phyloP scores from a whole-genome alignment of 352 stramenopile species.

The Globisporangium barbulae region DNA sequence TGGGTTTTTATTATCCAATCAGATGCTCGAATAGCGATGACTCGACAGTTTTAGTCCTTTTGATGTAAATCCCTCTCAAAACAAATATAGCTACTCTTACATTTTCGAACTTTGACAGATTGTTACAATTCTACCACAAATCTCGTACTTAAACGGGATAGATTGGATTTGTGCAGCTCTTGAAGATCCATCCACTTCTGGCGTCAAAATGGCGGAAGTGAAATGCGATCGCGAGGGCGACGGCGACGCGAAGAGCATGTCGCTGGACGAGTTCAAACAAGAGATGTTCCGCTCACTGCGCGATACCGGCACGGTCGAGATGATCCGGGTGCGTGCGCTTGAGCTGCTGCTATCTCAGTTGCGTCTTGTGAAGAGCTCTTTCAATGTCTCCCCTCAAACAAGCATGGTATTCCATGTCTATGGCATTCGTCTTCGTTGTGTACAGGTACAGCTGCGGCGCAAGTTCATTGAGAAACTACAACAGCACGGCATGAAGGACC shows the following conservation, averaged over 20 bases:
- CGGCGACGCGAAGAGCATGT: conserved; percentile 27
- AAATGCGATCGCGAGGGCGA: background rate
- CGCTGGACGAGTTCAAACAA: conserved; percentile 62
- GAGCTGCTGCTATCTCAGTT: background rate
- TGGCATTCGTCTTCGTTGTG: too few relatives aligned
- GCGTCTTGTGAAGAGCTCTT: background rate
- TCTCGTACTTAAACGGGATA: background rate
- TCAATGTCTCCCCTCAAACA: background rate
- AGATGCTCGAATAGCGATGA: background rate
- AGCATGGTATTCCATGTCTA: background rate
- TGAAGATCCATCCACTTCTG: background rate
- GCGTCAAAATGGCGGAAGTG: background rate
- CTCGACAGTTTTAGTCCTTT: background rate
- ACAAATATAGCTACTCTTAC: too few relatives aligned
- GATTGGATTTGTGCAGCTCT: background rate
- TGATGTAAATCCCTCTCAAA: background rate
- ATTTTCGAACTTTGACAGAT: background rate
- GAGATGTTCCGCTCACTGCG: conserved; percentile 71
- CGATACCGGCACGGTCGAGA: conserved; percentile 57
- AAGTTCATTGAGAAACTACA: conserved; percentile 72
- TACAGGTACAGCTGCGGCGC: conserved; percentile 61
- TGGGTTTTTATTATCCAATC: background rate
- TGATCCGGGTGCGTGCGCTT: conserved; percentile 39
- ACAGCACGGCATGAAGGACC: conserved; percentile 24
- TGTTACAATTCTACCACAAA: background rate